Conservation (phyloP, 805 yeast genomes). For the Saccharomyces kudriavzevii region DNA sequence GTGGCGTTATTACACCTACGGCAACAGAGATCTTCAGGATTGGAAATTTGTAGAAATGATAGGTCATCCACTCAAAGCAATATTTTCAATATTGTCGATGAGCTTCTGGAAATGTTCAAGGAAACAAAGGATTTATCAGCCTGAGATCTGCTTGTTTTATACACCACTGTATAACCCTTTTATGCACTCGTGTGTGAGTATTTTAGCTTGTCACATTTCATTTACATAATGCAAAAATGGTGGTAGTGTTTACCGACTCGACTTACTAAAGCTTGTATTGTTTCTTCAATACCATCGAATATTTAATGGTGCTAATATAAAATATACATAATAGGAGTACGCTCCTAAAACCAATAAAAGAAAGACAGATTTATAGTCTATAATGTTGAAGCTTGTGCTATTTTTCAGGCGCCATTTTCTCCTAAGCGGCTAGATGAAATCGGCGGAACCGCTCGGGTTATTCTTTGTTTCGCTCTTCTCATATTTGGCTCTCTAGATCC, state of each 20-base stretch:
- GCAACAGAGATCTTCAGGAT: constrained; percentile 25
- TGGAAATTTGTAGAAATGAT: constrained; percentile 13
- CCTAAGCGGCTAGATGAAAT: not conserved
- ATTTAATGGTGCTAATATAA: not conserved
- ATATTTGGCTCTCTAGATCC: constrained; percentile 13
- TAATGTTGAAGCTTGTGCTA: not conserved
- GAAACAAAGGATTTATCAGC: not conserved
- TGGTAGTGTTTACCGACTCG: not conserved
- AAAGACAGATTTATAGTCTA: not conserved
- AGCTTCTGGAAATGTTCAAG: constrained; percentile 9
- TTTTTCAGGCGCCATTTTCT: not conserved
- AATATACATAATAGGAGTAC: not conserved
- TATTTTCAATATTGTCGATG: constrained; percentile 26
- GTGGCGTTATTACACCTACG: constrained; percentile 40
- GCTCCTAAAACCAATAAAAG: not conserved
- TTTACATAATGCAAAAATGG: not conserved
- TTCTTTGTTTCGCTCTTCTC: not conserved
- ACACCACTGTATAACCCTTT: not conserved
- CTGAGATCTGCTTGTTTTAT: not conserved
- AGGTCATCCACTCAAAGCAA: constrained; percentile 6
- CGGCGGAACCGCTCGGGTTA: not conserved
- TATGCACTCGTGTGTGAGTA: not conserved
- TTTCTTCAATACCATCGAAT: not conserved
- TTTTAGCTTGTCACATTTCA: not conserved
- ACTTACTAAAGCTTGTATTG: not conserved